Evolutionary conservation across 2,329 filamentous ascomycete species (phyloP), one percentile per base, ranked within the genome.

Genomic region (Ophiostoma australiae): DNA sequence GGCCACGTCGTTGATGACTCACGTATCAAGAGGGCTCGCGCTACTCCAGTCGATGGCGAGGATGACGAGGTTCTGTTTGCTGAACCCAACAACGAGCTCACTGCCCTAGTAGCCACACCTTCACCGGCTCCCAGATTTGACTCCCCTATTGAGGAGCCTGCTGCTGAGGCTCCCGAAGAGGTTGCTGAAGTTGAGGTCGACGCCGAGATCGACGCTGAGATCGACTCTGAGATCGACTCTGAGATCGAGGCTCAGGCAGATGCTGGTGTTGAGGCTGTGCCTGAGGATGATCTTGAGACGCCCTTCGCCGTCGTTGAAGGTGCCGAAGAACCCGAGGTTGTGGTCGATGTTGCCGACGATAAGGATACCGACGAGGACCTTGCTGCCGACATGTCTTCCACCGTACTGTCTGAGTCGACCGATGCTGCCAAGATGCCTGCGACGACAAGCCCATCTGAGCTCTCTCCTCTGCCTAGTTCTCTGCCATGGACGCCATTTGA

Each of bases 31-130:
- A 89, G 93, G 78, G 88, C 88, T 73, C 89, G 93, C 78, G 88
- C 87, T 73, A 88, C 87, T 72, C 84, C 80, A 66, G 86, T 84
- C 23, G 86, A 85, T 69, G 89, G 91, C 76, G 90, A 87, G 23
- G 89, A 96, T 75, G 86, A 90, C 68, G 88, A 94, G 33, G 90
- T 91, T 31, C 83, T 88, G 69, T 97, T 96, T 78, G 92, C 92
- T 10, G 83, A 87, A 69, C 84, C 83, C 1, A 77, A 70, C 68
- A 72, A 70, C 35, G 69, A 67, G 33, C 69, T 72, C 11, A 70
- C 71, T 5, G 71, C 69, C 7, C 27, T 69, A 2, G 48, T 58
- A 4, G 78, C 6, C 75, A 52, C 63, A 7, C 52, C 66, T 23
- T 31, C 37, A 5, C 37, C 37, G 13, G 23, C 58, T 17, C 58